A percentile compares a stretch with the other conserved stretches of the same genome.
Conservation (phyloP, 2,329 filamentous ascomycete species). For the Paecilomyces formosus region DNA sequence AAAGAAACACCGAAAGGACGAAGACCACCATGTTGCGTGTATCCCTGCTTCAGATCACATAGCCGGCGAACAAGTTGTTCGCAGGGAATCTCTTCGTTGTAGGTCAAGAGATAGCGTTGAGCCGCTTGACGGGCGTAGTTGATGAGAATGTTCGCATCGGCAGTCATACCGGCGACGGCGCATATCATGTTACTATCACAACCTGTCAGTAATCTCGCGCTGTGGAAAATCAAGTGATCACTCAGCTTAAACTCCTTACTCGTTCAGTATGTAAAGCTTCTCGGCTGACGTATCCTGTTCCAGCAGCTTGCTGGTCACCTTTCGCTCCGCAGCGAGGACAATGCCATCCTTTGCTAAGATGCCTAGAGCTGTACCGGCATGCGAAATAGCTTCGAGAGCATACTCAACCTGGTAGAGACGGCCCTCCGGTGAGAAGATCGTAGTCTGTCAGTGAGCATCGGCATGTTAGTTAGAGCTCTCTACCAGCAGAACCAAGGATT, state of each 20-base stretch:
- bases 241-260: slow-evolving; percentile 53
- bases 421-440: slow-evolving; percentile 98
- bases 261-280: slow-evolving; percentile 99
- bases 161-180: slow-evolving; percentile 97
- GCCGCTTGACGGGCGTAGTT: slow-evolving; percentile 97
- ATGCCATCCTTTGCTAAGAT: slow-evolving; percentile 98
- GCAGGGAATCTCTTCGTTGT: slow-evolving; percentile 99
- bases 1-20: slow-evolving; percentile 97
- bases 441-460: slow-evolving; percentile 58
- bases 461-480: slow-evolving; percentile 28
- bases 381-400: slow-evolving; percentile 96
- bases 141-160: slow-evolving; percentile 99
- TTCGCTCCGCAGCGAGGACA: slow-evolving; percentile 93
- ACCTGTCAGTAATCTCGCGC: not conserved
- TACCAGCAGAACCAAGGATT: slow-evolving; percentile 10
- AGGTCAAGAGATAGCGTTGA: slow-evolving; percentile 95
- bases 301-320: slow-evolving; percentile 97
- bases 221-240: not conserved
- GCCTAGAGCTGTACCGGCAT: slow-evolving; percentile 92
- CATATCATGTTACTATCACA: slow-evolving; percentile 92
- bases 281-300: slow-evolving; percentile 99
- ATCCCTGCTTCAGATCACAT: slow-evolving; percentile 97
- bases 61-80: slow-evolving; percentile 94
- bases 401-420: slow-evolving; percentile 99
- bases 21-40: slow-evolving; percentile 97